phyloP scores from a whole-genome alignment of 2,329 filamentous ascomycete species.

The Tolypocladium capitatum region DNA sequence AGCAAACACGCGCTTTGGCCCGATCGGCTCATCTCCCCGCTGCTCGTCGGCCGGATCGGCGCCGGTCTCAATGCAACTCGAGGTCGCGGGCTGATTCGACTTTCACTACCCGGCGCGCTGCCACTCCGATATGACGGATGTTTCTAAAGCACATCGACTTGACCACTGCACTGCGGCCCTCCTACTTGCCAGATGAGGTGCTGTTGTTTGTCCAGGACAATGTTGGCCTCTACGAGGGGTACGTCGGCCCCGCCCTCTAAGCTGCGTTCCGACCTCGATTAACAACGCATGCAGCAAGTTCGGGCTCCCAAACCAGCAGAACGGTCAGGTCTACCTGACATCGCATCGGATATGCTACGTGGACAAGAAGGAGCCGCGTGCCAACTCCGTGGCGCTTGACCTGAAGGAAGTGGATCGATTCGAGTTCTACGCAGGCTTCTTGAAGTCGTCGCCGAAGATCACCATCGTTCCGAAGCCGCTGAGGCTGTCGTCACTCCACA shows the following conservation, averaged over 20 bases:
- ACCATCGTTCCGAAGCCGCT: conserved; percentile 72
- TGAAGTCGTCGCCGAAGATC: conserved; percentile 91
- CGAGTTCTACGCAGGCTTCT: conserved; percentile 85
- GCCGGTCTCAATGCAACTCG: neutral
- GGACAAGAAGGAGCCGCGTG: conserved; percentile 73
- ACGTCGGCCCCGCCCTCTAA: conserved; percentile 22
- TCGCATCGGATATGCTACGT: conserved; percentile 94
- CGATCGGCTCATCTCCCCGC: neutral
- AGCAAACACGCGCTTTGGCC: neutral
- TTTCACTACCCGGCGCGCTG: conserved; percentile 3
- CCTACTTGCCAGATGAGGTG: conserved; percentile 84
- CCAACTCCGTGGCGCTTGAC: conserved; percentile 72
- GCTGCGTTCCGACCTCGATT: neutral
- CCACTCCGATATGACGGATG: conserved; percentile 58
- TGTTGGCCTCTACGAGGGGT: conserved; percentile 96
- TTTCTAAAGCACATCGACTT: conserved; percentile 93
- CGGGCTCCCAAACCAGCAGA: conserved; percentile 87
- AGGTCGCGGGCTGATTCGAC: neutral
- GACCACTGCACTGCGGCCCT: conserved; percentile 88
- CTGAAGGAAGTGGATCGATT: conserved; percentile 82
- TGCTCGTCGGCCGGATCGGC: neutral
- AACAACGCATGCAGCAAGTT: conserved; percentile 57
- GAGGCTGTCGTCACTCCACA: conserved; percentile 50
- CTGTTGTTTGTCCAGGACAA: conserved; percentile 95
- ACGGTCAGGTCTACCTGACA: conserved; percentile 92